A percentile compares a stretch with the other conserved stretches of the same genome.
phyloP scores from a whole-genome alignment of 139 green algal species.

The Nannochloris sp. region DNA sequence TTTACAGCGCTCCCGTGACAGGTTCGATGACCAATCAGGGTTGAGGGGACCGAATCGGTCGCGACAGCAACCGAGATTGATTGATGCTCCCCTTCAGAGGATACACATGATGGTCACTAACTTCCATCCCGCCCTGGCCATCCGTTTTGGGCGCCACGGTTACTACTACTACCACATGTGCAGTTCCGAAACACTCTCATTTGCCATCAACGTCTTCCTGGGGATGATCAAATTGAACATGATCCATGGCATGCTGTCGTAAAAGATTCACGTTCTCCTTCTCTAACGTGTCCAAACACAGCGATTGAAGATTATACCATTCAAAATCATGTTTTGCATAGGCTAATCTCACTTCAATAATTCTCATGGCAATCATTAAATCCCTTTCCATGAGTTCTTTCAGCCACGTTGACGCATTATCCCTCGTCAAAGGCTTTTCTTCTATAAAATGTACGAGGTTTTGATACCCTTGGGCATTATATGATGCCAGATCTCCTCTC shows the following conservation, averaged over 20 bases:
- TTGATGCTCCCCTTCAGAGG: too few relatives aligned
- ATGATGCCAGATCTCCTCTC: slow-evolving; percentile 38
- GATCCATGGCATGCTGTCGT: slow-evolving; percentile 24
- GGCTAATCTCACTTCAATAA: slow-evolving; percentile 65
- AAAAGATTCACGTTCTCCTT: slow-evolving; percentile 42
- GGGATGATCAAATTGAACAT: too few relatives aligned
- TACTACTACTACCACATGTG: too few relatives aligned
- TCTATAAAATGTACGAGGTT: slow-evolving; percentile 27
- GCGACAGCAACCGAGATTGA: too few relatives aligned
- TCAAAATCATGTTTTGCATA: slow-evolving; percentile 77
- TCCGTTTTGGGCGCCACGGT: too few relatives aligned
- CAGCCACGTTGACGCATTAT: slow-evolving; percentile 15
- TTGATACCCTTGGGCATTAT: slow-evolving; percentile 26
- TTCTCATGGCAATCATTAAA: slow-evolving; percentile 32
- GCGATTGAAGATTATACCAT: slow-evolving; percentile 47
- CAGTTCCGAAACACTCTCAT: too few relatives aligned
- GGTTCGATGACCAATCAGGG: too few relatives aligned
- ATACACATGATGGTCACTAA: too few relatives aligned
- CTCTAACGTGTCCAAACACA: slow-evolving; percentile 33
- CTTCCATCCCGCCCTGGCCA: too few relatives aligned
- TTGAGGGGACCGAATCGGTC: too few relatives aligned
- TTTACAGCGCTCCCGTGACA: too few relatives aligned
- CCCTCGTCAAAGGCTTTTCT: slow-evolving; percentile 15
- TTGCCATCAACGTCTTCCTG: too few relatives aligned
- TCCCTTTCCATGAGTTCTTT: slow-evolving; percentile 19